Percentiles rank a stretch among this genome's conserved stretches.
phyloP scores from a whole-genome alignment of 1,284 basidiomycete species.

The Pseudozyma sp. region DNA sequence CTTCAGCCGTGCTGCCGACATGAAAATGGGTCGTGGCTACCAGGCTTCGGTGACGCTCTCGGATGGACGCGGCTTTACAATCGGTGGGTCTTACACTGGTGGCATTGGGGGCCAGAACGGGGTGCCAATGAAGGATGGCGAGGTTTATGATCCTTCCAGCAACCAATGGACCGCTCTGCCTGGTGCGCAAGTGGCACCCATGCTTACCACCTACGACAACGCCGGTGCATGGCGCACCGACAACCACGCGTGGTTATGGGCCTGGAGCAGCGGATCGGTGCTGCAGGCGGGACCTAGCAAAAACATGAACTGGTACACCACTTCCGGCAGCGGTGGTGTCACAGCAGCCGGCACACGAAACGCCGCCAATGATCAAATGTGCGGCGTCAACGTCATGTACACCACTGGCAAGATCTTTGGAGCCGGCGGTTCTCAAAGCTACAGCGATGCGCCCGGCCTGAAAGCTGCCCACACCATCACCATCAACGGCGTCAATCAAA shows the following conservation, averaged over 20 bases:
- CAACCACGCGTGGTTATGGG: slow-evolving; percentile 4
- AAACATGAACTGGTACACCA: slow-evolving; percentile 10
- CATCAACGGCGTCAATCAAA: background rate
- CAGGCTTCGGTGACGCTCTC: slow-evolving; percentile 7
- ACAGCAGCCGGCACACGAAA: slow-evolving; percentile 1
- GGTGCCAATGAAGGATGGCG: slow-evolving; percentile 1
- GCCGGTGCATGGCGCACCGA: slow-evolving; percentile 6
- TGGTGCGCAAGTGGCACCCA: background rate
- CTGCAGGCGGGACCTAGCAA: slow-evolving; percentile 9
- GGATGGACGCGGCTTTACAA: slow-evolving; percentile 1
- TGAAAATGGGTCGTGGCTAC: slow-evolving; percentile 7
- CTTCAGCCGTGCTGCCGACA: slow-evolving; percentile 2
- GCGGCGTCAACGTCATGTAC: slow-evolving; percentile 4
- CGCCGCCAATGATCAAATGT: slow-evolving; percentile 3
- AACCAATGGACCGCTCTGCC: slow-evolving; percentile 1
- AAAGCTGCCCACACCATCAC: background rate
- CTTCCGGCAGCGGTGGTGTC: slow-evolving; percentile 2
- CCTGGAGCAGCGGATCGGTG: slow-evolving; percentile 7
- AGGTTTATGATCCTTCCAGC: slow-evolving; percentile 2
- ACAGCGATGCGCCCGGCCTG: background rate
- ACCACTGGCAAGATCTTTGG: slow-evolving; percentile 1
- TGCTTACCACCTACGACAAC: slow-evolving; percentile 5
- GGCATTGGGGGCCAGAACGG: slow-evolving; percentile 3
- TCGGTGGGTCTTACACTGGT: slow-evolving; percentile 3
- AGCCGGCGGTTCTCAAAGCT: slow-evolving; percentile 2